Percentiles rank a stretch among this genome's conserved stretches.
phyloP scores from a whole-genome alignment of 805 yeast genomes.

The Pichia eremophila region DNA sequence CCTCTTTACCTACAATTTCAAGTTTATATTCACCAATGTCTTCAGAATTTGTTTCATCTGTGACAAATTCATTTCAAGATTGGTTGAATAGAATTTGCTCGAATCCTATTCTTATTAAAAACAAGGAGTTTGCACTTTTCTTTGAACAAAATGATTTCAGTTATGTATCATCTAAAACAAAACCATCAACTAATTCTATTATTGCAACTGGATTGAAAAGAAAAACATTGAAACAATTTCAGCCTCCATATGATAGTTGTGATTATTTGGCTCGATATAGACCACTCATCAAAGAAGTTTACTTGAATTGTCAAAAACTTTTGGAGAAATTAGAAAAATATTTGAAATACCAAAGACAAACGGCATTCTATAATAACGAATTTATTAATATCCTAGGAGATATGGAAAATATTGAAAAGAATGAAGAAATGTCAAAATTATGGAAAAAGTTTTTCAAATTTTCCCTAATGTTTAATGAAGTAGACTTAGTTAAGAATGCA shows the following conservation, averaged over 20 bases:
- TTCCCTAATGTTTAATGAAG: slow-evolving; percentile 61
- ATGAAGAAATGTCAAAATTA: slow-evolving; percentile 65
- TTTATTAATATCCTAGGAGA: slow-evolving; percentile 32
- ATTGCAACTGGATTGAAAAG: slow-evolving; percentile 81
- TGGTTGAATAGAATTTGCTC: slow-evolving; percentile 74
- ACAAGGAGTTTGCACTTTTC: slow-evolving; percentile 81
- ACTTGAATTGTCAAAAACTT: slow-evolving; percentile 49
- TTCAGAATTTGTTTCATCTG: slow-evolving; percentile 61
- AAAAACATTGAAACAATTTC: slow-evolving; percentile 83
- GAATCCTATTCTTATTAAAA: slow-evolving; percentile 75
- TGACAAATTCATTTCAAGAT: slow-evolving; percentile 55
- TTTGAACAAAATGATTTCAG: slow-evolving; percentile 30
- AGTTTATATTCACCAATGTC: slow-evolving; percentile 80
- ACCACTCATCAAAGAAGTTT: slow-evolving; percentile 74
- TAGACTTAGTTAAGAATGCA: slow-evolving; percentile 61
- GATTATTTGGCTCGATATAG: slow-evolving; percentile 75
- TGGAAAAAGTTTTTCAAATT: slow-evolving; percentile 75
- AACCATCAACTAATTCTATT: slow-evolving; percentile 30
- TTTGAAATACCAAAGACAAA: slow-evolving; percentile 48
- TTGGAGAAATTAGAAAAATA: slow-evolving; percentile 42
- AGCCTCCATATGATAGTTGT: slow-evolving; percentile 85
- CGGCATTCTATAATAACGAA: slow-evolving; percentile 37
- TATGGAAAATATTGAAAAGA: slow-evolving; percentile 33
- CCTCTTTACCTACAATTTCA: slow-evolving; percentile 67
- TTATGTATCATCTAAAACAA: slow-evolving; percentile 31